phyloP scores from a whole-genome alignment of 371 early-diverging fungal species.

The Lichtheimia ornata region DNA sequence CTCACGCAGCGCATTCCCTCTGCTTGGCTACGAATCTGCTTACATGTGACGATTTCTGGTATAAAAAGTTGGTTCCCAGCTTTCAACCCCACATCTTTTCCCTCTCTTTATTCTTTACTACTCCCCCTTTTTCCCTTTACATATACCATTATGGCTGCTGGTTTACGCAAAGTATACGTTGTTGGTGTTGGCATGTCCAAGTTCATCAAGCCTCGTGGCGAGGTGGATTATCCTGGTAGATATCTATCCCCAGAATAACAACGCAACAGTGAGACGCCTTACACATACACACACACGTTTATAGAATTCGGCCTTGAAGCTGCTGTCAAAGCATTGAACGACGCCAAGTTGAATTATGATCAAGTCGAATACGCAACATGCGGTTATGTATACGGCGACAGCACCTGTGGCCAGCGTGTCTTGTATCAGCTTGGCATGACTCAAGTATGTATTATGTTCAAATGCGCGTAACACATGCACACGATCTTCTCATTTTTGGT shows the following conservation, averaged over 20 bases:
- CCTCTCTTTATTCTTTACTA: not conserved
- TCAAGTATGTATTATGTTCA: constrained; percentile 19
- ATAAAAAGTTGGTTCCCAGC: not conserved
- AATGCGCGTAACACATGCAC: too few relatives aligned
- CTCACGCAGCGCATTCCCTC: too few relatives aligned
- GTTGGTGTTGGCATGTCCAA: constrained; percentile 75
- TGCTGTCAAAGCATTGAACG: constrained; percentile 74
- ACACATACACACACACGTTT: not conserved
- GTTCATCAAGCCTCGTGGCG: constrained; percentile 64
- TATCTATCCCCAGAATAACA: not conserved
- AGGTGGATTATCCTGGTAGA: constrained; percentile 62
- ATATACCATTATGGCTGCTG: not conserved
- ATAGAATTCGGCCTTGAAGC: constrained; percentile 74
- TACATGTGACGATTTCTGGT: constrained; percentile 6
- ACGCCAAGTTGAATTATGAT: constrained; percentile 70
- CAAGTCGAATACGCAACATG: constrained; percentile 63
- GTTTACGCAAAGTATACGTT: constrained; percentile 36
- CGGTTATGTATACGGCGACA: constrained; percentile 72
- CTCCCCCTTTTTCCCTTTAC: not conserved
- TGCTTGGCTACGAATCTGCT: not conserved
- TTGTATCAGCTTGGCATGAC: constrained; percentile 74
- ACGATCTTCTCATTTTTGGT: not conserved
- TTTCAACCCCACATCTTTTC: constrained; percentile 6
- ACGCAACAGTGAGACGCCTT: not conserved
- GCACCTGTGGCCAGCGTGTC: constrained; percentile 77